Conservation (phyloP, 2,329 filamentous ascomycete genomes). For the Immersiporthe knoxdaviesiana region DNA sequence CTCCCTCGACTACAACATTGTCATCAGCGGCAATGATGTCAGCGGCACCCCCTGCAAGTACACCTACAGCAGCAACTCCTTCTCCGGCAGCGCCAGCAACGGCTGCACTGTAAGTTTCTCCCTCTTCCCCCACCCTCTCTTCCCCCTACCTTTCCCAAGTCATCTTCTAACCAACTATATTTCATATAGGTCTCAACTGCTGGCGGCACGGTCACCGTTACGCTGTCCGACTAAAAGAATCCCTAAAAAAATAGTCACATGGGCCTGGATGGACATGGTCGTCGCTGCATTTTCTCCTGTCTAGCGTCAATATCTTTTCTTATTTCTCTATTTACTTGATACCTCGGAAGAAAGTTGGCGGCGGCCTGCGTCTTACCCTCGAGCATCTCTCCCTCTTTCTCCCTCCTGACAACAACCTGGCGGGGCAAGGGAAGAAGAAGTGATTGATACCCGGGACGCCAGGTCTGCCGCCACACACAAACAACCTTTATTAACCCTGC, state of each 20-base stretch:
- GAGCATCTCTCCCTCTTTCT: constrained; percentile 8
- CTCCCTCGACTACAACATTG: constrained; percentile 77
- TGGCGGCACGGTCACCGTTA: constrained; percentile 25
- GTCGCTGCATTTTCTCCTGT: constrained; percentile 23
- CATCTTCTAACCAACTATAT: not conserved
- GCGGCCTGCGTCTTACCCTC: constrained; percentile 12
- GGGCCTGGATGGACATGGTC: constrained; percentile 17
- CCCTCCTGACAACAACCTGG: not conserved
- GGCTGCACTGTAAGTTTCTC: constrained; percentile 79
- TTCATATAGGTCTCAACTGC: constrained; percentile 21
- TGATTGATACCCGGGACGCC: constrained; percentile 17
- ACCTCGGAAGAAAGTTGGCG: constrained; percentile 10
- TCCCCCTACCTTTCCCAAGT: not conserved
- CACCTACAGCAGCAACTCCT: constrained; percentile 37
- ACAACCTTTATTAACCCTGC: constrained; percentile 25
- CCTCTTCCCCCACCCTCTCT: not conserved
- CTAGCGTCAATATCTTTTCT: constrained; percentile 26
- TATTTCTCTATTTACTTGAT: constrained; percentile 9
- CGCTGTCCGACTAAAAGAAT: constrained; percentile 23
- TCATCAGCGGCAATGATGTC: constrained; percentile 46
- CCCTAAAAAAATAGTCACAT: too few species aligned
- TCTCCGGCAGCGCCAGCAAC: constrained; percentile 37
- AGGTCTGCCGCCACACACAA: constrained; percentile 12
- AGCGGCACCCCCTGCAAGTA: constrained; percentile 59
- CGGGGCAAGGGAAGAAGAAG: not conserved